These are phyloP conservation scores for Neurospora sp. DNA, from an alignment of 495 filamentous ascomycete genomes.

Conservation along the genomic window DNA sequence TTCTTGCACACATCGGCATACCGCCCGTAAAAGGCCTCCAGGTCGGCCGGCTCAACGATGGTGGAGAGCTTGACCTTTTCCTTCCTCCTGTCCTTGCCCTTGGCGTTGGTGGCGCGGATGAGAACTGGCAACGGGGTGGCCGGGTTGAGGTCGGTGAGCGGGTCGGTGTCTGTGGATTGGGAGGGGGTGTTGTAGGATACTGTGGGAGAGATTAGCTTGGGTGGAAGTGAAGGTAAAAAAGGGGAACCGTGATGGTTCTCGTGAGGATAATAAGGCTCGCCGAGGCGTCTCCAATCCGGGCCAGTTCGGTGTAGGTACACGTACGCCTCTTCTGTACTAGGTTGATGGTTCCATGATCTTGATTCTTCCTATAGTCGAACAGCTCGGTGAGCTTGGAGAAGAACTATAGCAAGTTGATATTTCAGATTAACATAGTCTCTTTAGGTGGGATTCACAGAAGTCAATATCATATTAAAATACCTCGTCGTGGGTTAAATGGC, in stretches of 20 bases:
- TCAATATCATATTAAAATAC: conserved; percentile 28
- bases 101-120: conserved; percentile 75
- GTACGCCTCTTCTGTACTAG: conserved; percentile 77
- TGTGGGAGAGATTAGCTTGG: conserved; percentile 1
- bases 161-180: conserved; percentile 19
- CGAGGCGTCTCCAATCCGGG: not conserved
- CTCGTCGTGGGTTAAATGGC: conserved; percentile 63
- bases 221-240: not conserved
- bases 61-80: conserved; percentile 76
- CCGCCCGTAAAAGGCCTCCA: conserved; percentile 70
- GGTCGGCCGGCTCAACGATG: conserved; percentile 59
- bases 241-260: conserved; percentile 10
- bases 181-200: not conserved
- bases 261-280: not conserved
- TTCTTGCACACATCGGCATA: conserved; percentile 91
- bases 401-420: conserved; percentile 48
- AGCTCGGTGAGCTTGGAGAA: conserved; percentile 68
- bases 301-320: conserved; percentile 10
- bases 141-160: conserved; percentile 45
- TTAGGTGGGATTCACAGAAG: not conserved
- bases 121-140: conserved; percentile 55
- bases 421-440: conserved; percentile 11
- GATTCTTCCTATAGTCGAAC: conserved; percentile 56
- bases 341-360: conserved; percentile 66
- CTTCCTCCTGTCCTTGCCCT: conserved; percentile 39